Evolutionary conservation across 495 filamentous ascomycete genomes (phyloP).

Genomic region (Hypoxylon lienhwacheense): DNA sequence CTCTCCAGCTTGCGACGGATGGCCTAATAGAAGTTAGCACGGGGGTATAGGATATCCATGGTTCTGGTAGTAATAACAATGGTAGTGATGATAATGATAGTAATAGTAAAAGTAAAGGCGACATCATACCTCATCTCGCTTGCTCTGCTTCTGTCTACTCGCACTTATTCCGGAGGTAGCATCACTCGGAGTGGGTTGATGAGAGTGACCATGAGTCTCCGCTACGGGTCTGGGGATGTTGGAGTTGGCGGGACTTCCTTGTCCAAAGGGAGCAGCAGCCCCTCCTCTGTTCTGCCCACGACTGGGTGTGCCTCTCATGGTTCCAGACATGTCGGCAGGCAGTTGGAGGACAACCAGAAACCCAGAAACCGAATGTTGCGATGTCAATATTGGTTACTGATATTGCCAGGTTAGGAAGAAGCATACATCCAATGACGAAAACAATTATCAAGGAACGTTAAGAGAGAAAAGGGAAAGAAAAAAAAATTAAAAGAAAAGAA

Average conservation of each 20-base stretch:
- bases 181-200: slow-evolving; percentile 56
- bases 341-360: background rate
- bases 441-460: too few species aligned
- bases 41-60: too few species aligned
- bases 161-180: slow-evolving; percentile 76
- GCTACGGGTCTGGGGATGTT: slow-evolving; percentile 83
- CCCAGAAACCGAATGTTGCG: too few species aligned
- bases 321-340: slow-evolving; percentile 38
- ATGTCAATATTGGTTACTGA: slow-evolving; percentile 1
- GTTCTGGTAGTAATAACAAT: too few species aligned
- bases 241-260: slow-evolving; percentile 65
- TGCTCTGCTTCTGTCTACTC: slow-evolving; percentile 90
- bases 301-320: slow-evolving; percentile 63
- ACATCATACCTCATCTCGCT: slow-evolving; percentile 91
- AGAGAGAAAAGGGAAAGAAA: too few species aligned
- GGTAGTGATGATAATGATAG: too few species aligned
- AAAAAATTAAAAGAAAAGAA: too few species aligned
- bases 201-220: slow-evolving; percentile 58
- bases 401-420: slow-evolving; percentile 2
- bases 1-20: slow-evolving; percentile 95
- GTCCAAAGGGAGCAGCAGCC: slow-evolving; percentile 66
- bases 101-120: background rate
- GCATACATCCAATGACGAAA: slow-evolving; percentile 8
- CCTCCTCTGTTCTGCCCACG: slow-evolving; percentile 62
- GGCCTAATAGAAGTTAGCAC: slow-evolving; percentile 63